Conservation (phyloP, 257 asterid species). For the Cinchona pubescens region DNA sequence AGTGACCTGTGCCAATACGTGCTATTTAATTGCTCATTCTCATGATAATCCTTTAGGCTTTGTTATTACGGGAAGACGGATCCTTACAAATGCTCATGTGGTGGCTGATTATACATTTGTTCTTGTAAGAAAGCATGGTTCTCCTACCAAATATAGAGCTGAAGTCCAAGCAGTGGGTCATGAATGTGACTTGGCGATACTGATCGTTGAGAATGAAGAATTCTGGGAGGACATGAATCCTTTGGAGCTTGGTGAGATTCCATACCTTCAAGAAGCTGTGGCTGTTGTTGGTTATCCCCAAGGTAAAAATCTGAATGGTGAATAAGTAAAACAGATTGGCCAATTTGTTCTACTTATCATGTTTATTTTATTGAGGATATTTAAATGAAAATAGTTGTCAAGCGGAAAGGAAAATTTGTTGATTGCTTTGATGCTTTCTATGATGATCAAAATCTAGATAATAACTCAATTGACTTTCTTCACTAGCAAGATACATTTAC, state of each 20-base stretch:
- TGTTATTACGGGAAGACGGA: constrained; percentile 74
- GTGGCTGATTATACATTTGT: constrained; percentile 98
- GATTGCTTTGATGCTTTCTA: no score
- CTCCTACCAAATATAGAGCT: constrained; percentile 84
- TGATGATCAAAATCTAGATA: no score
- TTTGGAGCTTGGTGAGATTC: constrained; percentile 85
- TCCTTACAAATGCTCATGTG: constrained; percentile 93
- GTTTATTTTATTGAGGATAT: neutral
- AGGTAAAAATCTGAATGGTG: constrained; percentile 47
- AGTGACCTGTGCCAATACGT: neutral
- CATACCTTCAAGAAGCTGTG: constrained; percentile 97
- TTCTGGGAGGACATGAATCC: constrained; percentile 86
- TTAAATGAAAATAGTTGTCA: neutral
- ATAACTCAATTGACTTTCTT: neutral
- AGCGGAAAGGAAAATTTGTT: neutral
- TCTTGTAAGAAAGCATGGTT: constrained; percentile 92
- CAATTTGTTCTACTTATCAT: neutral
- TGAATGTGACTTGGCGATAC: constrained; percentile 93
- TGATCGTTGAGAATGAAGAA: constrained; percentile 74
- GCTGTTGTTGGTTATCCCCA: constrained; percentile 98
- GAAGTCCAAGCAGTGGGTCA: constrained; percentile 87
- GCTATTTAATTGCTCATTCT: neutral
- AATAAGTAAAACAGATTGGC: neutral
- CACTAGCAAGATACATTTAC: neutral
- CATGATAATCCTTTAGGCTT: constrained; percentile 50